Percentiles rank a stretch among this genome's conserved stretches.
Evolutionary conservation across 2,329 filamentous ascomycete genomes (phyloP).

Genomic region (Massarina eburnea): DNA sequence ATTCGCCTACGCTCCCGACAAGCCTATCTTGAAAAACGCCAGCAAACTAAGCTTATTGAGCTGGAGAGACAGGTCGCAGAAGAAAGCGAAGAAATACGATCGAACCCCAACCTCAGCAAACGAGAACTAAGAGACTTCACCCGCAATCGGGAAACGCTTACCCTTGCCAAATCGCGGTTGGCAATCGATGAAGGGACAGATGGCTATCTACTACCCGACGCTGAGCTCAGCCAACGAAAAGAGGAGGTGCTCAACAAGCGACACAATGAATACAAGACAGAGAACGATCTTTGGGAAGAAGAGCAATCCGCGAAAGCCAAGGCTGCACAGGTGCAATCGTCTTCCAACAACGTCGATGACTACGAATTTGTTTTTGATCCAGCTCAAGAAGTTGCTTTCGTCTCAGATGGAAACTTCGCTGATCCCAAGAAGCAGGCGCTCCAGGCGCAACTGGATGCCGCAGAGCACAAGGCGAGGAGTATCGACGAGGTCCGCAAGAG

Average conservation of each 20-base stretch:
- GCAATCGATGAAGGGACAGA: constrained; percentile 89
- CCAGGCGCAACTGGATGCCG: constrained; percentile 80
- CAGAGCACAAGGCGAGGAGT: constrained; percentile 81
- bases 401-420: constrained; percentile 71
- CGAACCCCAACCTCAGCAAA: constrained; percentile 73
- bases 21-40: constrained; percentile 90
- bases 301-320: constrained; percentile 88
- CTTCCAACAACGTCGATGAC: constrained; percentile 73
- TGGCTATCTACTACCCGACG: constrained; percentile 86
- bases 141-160: constrained; percentile 76
- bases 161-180: constrained; percentile 79
- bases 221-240: constrained; percentile 92
- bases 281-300: constrained; percentile 93
- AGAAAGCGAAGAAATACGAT: constrained; percentile 75
- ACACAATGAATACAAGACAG: constrained; percentile 86
- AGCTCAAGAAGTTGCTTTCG: constrained; percentile 82
- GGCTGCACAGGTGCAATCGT: constrained; percentile 49
- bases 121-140: constrained; percentile 85
- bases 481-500: constrained; percentile 92
- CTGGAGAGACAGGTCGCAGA: constrained; percentile 87
- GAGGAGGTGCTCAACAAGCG: constrained; percentile 85
- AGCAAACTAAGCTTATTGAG: constrained; percentile 81
- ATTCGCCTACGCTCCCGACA: constrained; percentile 82
- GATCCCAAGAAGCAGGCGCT: constrained; percentile 79
- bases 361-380: constrained; percentile 96